A percentile compares a stretch with the other conserved stretches of the same genome.
These are phyloP conservation scores for Geosiphon pyriformis DNA, from an alignment of 192 early-diverging fungal genomes.

Conservation along the genomic window DNA sequence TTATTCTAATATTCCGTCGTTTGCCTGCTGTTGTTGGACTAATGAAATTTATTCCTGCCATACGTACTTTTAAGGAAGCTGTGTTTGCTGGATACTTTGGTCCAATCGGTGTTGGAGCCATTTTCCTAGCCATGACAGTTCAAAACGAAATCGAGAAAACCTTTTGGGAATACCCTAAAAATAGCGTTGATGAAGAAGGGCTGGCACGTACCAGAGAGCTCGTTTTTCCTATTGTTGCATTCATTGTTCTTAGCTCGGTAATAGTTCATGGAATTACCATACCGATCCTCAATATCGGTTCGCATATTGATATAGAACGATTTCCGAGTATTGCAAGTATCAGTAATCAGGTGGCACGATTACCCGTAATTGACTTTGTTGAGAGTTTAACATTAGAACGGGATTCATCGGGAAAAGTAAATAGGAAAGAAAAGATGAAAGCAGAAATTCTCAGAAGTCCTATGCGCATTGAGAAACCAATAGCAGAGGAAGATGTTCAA, in stretches of 20 bases:
- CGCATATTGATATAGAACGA: slow-evolving; percentile 12
- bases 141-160: slow-evolving; percentile 2
- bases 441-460: neutral
- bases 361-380: slow-evolving; percentile 14
- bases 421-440: slow-evolving; percentile 9
- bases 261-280: slow-evolving; percentile 80
- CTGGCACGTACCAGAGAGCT: neutral
- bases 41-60: slow-evolving; percentile 59
- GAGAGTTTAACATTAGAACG: slow-evolving; percentile 11
- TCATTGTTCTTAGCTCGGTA: slow-evolving; percentile 76
- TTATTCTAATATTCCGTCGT: slow-evolving; percentile 62
- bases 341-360: slow-evolving; percentile 14
- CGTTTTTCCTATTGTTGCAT: slow-evolving; percentile 56
- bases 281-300: slow-evolving; percentile 31
- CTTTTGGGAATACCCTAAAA: neutral
- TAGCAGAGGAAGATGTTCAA: too few relatives aligned
- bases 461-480: too few relatives aligned
- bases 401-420: neutral
- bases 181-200: neutral
- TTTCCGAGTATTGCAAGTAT: slow-evolving; percentile 19
- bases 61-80: slow-evolving; percentile 66
- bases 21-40: slow-evolving; percentile 58
- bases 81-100: slow-evolving; percentile 88
- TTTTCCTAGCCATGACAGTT: slow-evolving; percentile 37
- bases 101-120: slow-evolving; percentile 62